phyloP scores from a whole-genome alignment of 345 rosid genomes.

The Citrus australasica region DNA sequence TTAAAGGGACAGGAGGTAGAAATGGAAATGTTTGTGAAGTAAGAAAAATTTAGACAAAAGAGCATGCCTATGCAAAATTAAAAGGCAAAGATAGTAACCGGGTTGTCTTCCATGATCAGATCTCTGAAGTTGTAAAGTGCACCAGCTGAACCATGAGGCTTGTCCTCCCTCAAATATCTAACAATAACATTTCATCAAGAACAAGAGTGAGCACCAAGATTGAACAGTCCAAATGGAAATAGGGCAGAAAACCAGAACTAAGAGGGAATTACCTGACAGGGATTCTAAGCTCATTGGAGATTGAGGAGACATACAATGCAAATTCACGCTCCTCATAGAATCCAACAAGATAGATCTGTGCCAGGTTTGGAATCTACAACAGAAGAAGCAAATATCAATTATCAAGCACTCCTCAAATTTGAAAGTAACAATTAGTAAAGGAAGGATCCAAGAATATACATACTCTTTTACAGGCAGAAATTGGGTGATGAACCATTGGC shows the following conservation, averaged over 20 bases:
- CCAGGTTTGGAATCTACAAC: slow-evolving; percentile 75
- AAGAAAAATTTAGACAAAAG: not conserved
- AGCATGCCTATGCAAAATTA: slow-evolving; percentile 3
- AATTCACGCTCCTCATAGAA: slow-evolving; percentile 94
- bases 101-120: slow-evolving; percentile 82
- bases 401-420: slow-evolving; percentile 7
- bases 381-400: slow-evolving; percentile 12
- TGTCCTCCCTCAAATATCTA: slow-evolving; percentile 84
- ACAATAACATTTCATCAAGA: not conserved
- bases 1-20: not conserved
- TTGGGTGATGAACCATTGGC: slow-evolving; percentile 98
- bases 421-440: not conserved
- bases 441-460: slow-evolving; percentile 20
- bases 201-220: slow-evolving; percentile 1
- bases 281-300: slow-evolving; percentile 81
- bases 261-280: slow-evolving; percentile 67
- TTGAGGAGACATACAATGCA: slow-evolving; percentile 73
- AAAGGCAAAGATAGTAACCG: slow-evolving; percentile 40
- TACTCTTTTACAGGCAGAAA: slow-evolving; percentile 96
- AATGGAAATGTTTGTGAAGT: not conserved
- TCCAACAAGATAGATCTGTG: slow-evolving; percentile 73
- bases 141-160: slow-evolving; percentile 94
- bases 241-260: not conserved
- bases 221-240: not conserved
- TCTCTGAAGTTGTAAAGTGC: slow-evolving; percentile 77